Evolutionary conservation across 306 rosid species (phyloP).

Genomic region (Hippophae gyantsensis): DNA sequence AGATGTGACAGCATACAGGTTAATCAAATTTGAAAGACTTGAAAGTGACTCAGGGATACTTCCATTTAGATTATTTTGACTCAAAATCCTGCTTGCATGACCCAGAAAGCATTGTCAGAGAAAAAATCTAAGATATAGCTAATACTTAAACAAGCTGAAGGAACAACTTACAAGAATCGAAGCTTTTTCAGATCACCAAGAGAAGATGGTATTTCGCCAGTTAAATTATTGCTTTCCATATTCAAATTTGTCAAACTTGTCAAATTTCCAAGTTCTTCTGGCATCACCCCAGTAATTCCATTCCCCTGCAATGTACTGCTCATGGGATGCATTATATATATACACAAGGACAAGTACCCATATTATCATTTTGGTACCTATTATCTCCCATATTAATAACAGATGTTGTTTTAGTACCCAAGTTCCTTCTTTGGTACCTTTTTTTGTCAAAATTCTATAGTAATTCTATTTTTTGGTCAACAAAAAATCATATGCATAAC

Average conservation of each 20-base stretch:
- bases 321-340: slow-evolving; percentile 17
- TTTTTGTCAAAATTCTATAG: too few relatives aligned
- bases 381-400: too few relatives aligned
- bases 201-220: slow-evolving; percentile 75
- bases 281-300: slow-evolving; percentile 64
- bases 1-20: slow-evolving; percentile 48
- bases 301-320: slow-evolving; percentile 82
- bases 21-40: slow-evolving; percentile 46
- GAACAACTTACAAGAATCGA: slow-evolving; percentile 75
- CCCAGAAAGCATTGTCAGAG: slow-evolving; percentile 18
- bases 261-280: slow-evolving; percentile 69
- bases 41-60: slow-evolving; percentile 73
- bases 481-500: too few relatives aligned
- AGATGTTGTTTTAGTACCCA: too few relatives aligned
- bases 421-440: too few relatives aligned
- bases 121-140: slow-evolving; percentile 13
- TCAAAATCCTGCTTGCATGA: slow-evolving; percentile 56
- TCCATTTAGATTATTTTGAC: slow-evolving; percentile 69
- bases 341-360: background rate
- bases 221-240: slow-evolving; percentile 61
- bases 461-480: too few relatives aligned
- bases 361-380: too few relatives aligned
- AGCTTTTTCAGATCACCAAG: slow-evolving; percentile 70
- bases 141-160: slow-evolving; percentile 4
- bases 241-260: slow-evolving; percentile 63